Evolutionary conservation across 176 grass and related monocot species (phyloP).

Genomic region (Carex pumila): DNA sequence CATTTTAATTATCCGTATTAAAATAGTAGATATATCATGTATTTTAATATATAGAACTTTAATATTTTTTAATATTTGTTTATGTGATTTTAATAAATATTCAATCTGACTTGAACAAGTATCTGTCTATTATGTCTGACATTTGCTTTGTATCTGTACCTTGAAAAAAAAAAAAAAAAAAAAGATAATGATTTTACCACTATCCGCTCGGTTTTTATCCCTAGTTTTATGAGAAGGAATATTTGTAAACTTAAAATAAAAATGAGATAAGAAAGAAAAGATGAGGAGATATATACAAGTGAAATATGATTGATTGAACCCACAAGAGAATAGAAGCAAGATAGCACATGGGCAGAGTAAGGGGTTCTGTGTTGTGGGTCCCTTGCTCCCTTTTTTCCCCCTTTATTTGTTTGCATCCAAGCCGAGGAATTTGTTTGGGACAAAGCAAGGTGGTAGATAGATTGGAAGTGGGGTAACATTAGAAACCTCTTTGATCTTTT

Average conservation of each 20-base stretch:
- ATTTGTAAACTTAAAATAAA: background rate
- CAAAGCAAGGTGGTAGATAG: background rate
- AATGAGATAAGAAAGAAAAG: background rate
- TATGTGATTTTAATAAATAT: too few relatives aligned
- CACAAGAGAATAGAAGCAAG: constrained; percentile 1
- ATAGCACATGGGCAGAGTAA: constrained; percentile 7
- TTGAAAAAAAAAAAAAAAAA: too few relatives aligned
- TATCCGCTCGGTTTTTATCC: too few relatives aligned
- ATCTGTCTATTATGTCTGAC: too few relatives aligned
- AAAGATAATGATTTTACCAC: too few relatives aligned
- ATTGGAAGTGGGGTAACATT: constrained; percentile 2
- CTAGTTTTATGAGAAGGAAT: background rate
- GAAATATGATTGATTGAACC: background rate
- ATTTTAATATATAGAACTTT: too few relatives aligned
- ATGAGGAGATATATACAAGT: background rate
- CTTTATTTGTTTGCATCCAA: background rate
- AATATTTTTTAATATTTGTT: too few relatives aligned
- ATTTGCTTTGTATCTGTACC: too few relatives aligned
- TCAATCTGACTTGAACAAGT: too few relatives aligned
- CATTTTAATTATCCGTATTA: too few relatives aligned
- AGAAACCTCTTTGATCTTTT: background rate
- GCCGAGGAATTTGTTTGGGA: constrained; percentile 13
- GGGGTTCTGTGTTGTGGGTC: background rate
- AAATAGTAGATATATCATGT: too few relatives aligned
- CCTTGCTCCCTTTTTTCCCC: background rate